Evolutionary conservation across 306 rosid species (phyloP).

Genomic region (Fragaria vesca): DNA sequence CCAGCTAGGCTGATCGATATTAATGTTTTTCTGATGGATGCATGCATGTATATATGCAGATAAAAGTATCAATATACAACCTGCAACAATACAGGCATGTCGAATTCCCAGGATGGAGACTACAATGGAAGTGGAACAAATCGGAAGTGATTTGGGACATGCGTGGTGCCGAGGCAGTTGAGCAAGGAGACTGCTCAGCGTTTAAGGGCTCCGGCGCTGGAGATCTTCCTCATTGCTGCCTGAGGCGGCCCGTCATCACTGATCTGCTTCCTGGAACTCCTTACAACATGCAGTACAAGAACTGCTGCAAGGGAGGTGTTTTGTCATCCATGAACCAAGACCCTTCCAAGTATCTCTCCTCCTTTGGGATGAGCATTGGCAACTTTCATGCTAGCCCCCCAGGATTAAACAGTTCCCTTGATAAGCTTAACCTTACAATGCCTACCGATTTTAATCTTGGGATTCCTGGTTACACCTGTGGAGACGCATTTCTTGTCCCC

Average conservation of each 20-base stretch:
- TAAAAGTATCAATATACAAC: conserved; percentile 54
- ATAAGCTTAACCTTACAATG: conserved; percentile 23
- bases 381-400: neutral
- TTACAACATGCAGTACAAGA: conserved; percentile 48
- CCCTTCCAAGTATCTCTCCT: conserved; percentile 29
- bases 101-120: conserved; percentile 69
- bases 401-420: neutral
- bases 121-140: conserved; percentile 67
- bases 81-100: conserved; percentile 62
- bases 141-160: conserved; percentile 67
- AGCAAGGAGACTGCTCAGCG: conserved; percentile 70
- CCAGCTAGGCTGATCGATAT: too few species aligned
- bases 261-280: conserved; percentile 67
- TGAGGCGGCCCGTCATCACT: conserved; percentile 49
- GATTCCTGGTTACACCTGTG: conserved; percentile 65
- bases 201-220: conserved; percentile 28
- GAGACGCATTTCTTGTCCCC: conserved; percentile 42
- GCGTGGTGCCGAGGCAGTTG: conserved; percentile 75
- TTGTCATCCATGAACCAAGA: conserved; percentile 63
- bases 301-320: conserved; percentile 71
- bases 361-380: conserved; percentile 52
- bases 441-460: conserved; percentile 59
- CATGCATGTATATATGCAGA: conserved; percentile 28
- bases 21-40: neutral
- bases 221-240: conserved; percentile 66